phyloP scores from a whole-genome alignment of 2,329 filamentous ascomycete genomes.

The Sporothrix protearum region DNA sequence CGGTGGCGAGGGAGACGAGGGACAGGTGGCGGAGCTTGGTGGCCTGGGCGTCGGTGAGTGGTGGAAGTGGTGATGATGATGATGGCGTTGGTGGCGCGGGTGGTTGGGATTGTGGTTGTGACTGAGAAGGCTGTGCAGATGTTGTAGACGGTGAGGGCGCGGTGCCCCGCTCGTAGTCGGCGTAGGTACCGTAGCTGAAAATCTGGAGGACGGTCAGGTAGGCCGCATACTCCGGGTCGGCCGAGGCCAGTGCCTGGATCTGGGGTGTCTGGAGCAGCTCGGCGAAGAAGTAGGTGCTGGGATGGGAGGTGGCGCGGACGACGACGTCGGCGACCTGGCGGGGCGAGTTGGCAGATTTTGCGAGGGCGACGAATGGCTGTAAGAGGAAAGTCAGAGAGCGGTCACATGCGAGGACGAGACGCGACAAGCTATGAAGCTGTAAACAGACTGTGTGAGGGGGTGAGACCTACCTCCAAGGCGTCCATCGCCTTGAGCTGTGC shows the following conservation, averaged over 20 bases:
- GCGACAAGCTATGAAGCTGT: background rate
- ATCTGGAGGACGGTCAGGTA: conserved; percentile 74
- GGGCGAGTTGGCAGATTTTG: conserved; percentile 78
- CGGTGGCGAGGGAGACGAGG: conserved; percentile 73
- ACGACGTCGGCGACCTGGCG: conserved; percentile 83
- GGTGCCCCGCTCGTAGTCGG: conserved; percentile 56
- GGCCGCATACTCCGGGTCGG: conserved; percentile 54
- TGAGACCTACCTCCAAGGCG: conserved; percentile 54
- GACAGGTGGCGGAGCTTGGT: conserved; percentile 89
- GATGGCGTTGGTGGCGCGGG: background rate
- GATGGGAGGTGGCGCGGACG: conserved; percentile 80
- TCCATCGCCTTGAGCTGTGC: conserved; percentile 68
- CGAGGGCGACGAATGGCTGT: conserved; percentile 85
- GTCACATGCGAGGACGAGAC: background rate
- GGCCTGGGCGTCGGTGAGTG: conserved; percentile 67
- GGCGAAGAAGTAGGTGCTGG: conserved; percentile 87
- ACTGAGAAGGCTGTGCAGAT: background rate
- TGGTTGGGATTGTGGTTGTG: background rate
- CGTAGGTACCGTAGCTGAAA: conserved; percentile 90
- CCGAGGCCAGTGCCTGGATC: conserved; percentile 65
- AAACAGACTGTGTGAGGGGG: background rate
- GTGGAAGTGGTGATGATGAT: conserved; percentile 51
- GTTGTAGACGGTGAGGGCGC: background rate
- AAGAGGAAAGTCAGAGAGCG: background rate
- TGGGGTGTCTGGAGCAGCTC: conserved; percentile 82